Percentiles rank a stretch among this genome's conserved stretches.
Evolutionary conservation across 805 yeast genomes (phyloP).

Genomic region (Cyberlindnera xylosilytica): DNA sequence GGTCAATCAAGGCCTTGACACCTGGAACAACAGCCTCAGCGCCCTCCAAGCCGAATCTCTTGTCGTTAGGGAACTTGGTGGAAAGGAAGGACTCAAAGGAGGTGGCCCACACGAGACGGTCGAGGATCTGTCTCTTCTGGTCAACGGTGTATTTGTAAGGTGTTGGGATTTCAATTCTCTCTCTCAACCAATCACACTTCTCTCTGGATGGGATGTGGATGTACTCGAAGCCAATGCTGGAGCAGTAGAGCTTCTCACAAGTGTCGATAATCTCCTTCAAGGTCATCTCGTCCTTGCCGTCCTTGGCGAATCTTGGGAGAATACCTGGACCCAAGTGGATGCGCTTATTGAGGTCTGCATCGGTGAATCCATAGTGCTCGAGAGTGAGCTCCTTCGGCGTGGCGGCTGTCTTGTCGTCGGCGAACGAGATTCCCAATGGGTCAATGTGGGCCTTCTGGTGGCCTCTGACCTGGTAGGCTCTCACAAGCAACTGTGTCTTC

Average conservation of each 20-base stretch:
- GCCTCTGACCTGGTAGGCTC: conserved; percentile 99
- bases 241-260: conserved; percentile 85
- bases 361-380: conserved; percentile 89
- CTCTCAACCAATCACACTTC: conserved; percentile 98
- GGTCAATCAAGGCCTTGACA: conserved; percentile 91
- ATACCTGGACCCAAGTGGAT: conserved; percentile 97
- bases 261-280: conserved; percentile 73
- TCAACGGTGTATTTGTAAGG: conserved; percentile 83
- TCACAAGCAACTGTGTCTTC: conserved; percentile 92
- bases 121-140: conserved; percentile 93
- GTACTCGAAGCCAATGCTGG: conserved; percentile 89
- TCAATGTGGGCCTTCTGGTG: conserved; percentile 94
- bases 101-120: conserved; percentile 94
- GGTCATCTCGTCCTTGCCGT: conserved; percentile 57
- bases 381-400: conserved; percentile 85
- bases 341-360: conserved; percentile 75
- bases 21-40: conserved; percentile 97
- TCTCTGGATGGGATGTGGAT: conserved; percentile 94
- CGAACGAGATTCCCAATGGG: conserved; percentile 90
- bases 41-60: conserved; percentile 98
- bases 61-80: conserved; percentile 96
- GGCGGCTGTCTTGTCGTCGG: conserved; percentile 51
- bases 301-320: conserved; percentile 80
- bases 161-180: conserved; percentile 86
- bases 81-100: conserved; percentile 90